Evolutionary conservation across 2,329 filamentous ascomycete genomes (phyloP), one percentile per base, ranked within the genome.

Genomic region (Sporothrix sp.): DNA sequence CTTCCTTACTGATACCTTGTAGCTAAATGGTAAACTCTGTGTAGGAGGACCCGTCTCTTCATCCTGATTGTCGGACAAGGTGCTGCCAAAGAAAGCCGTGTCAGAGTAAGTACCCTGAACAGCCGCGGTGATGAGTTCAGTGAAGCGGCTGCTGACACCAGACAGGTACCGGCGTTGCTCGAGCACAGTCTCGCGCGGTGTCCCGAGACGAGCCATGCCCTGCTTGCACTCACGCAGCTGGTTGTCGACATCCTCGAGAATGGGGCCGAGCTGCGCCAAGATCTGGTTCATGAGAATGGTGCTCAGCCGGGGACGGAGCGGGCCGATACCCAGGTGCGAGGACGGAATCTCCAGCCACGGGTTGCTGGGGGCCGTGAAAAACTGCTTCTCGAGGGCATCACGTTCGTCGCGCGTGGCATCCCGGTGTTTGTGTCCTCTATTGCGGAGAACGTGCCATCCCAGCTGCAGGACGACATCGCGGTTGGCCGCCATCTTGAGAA

Each of bases 361-460:
- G 0, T 68, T 66, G 1, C 61, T 47, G 0, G 65, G n/a, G n/a
- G n/a, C n/a, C 65, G 7, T 2, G 32, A 11, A 38, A 78, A 74
- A 58, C 77, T 78, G 0, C 58, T 48, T 53, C 55, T 78, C 73
- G 0, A 61, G 54, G 0, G 56, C 52, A 30, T 76, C 66, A 0
- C 74, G 67, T 44, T 68, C 56, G 1, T 56, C 54, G 39, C 59
- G 51, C 4, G 63, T 59, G 49, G 56, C 57, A 13, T 58, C n/a
- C 32, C 64, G 54, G n/a, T 57, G 62, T 49, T 70, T 64, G 13
- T 62, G 72, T 50, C 67, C 65, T 5, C 68, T 63, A 53, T 77
- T 78, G 28, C 65, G 67, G 2, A 79, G 60, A 0, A 76, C 69
- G 50, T 78, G 74, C 73, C 74, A 80, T 0, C 75, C 75, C 0